These are phyloP conservation scores for Jamesozyma rosinii DNA, from an alignment of 805 yeast species.

Conservation along the genomic window DNA sequence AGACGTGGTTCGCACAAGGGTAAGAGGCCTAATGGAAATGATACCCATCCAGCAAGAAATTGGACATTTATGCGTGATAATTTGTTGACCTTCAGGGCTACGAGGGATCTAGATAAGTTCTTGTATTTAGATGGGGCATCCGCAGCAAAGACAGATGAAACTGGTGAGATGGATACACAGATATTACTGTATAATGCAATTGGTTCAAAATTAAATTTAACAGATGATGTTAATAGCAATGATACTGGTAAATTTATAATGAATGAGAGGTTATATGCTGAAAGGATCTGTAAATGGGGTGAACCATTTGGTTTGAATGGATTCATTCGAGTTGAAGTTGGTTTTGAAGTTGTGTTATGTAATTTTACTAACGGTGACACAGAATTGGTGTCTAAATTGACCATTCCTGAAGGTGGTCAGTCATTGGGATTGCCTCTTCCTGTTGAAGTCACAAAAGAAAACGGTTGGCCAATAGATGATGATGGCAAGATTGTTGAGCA, in stretches of 20 bases:
- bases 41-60: slow-evolving; percentile 2
- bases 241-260: slow-evolving; percentile 15
- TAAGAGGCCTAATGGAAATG: neutral
- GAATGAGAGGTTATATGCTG: slow-evolving; percentile 41
- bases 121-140: slow-evolving; percentile 58
- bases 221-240: slow-evolving; percentile 8
- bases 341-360: slow-evolving; percentile 54
- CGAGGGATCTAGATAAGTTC: slow-evolving; percentile 40
- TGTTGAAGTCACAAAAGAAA: slow-evolving; percentile 15
- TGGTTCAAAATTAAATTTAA: slow-evolving; percentile 8
- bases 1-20: slow-evolving; percentile 6
- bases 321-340: slow-evolving; percentile 47
- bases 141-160: slow-evolving; percentile 43
- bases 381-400: slow-evolving; percentile 38
- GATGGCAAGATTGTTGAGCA: slow-evolving; percentile 15
- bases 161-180: slow-evolving; percentile 59
- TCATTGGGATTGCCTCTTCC: slow-evolving; percentile 34
- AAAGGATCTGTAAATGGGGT: slow-evolving; percentile 47
- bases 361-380: slow-evolving; percentile 42
- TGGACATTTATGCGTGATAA: slow-evolving; percentile 1
- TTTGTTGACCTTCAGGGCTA: slow-evolving; percentile 38
- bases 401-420: slow-evolving; percentile 33
- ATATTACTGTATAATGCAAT: slow-evolving; percentile 32
- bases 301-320: slow-evolving; percentile 49
- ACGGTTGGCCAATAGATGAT: slow-evolving; percentile 27